Percentiles rank a stretch among this genome's conserved stretches.
These are phyloP conservation scores for Chalaropsis thielavioides DNA, from an alignment of 2,329 filamentous ascomycete species.

Conservation along the genomic window DNA sequence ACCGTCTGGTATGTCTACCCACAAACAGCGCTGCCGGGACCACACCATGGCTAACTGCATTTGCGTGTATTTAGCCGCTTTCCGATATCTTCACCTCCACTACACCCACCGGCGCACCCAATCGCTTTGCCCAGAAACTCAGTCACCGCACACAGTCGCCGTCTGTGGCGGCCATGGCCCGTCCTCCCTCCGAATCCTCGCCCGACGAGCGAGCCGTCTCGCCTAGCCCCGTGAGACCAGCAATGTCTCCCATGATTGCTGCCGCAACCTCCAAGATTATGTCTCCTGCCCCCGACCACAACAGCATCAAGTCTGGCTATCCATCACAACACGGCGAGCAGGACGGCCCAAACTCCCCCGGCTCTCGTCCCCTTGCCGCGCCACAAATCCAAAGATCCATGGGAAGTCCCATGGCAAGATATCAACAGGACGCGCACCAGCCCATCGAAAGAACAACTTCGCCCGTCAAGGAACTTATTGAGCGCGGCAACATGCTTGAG, in stretches of 20 bases:
- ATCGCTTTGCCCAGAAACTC: constrained; percentile 37
- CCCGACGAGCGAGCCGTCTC: constrained; percentile 14
- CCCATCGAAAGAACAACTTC: not conserved
- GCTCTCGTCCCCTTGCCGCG: not conserved
- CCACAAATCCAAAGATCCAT: not conserved
- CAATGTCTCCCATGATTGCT: constrained; percentile 3
- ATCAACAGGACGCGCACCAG: not conserved
- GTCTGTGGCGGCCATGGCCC: not conserved
- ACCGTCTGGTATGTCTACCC: not conserved
- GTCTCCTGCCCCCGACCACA: not conserved
- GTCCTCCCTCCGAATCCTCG: not conserved
- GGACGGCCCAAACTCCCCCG: constrained; percentile 1
- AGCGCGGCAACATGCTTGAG: not conserved
- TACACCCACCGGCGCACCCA: constrained; percentile 39
- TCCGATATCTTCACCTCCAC: constrained; percentile 41
- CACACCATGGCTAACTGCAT: not conserved
- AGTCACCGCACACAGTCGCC: constrained; percentile 37
- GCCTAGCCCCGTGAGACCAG: constrained; percentile 9
- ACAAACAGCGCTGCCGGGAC: not conserved
- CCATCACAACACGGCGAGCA: constrained; percentile 25
- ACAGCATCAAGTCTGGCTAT: constrained; percentile 49
- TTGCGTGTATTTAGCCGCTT: constrained; percentile 34
- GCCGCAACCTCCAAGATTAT: not conserved
- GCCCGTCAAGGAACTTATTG: not conserved
- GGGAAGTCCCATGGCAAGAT: not conserved